Conservation (phyloP, 2,329 filamentous ascomycete species). For the Ophiostoma australiae region DNA sequence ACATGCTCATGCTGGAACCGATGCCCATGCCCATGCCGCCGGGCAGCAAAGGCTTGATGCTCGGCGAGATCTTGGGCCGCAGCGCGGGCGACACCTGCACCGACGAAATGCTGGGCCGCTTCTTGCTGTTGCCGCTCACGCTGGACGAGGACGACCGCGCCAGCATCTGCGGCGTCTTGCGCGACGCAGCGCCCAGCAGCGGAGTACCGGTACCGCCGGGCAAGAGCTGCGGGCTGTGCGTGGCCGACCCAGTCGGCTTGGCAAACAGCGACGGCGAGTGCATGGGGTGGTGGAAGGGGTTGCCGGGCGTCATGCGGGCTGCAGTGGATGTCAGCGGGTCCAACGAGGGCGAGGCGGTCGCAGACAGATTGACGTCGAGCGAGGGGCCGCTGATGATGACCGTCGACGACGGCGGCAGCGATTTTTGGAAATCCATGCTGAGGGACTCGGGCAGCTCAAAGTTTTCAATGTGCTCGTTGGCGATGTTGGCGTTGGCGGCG, state of each 20-base stretch:
- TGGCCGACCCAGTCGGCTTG: conserved; percentile 49
- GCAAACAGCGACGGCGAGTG: conserved; percentile 42
- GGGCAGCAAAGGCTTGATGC: conserved; percentile 84
- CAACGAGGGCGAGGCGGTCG: conserved; percentile 34
- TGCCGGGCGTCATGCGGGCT: conserved; percentile 41
- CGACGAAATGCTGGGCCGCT: conserved; percentile 65
- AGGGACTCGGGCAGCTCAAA: conserved; percentile 70
- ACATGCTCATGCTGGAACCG: conserved; percentile 30
- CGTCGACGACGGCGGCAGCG: conserved; percentile 30
- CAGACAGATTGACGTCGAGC: conserved; percentile 30
- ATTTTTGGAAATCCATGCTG: conserved; percentile 44
- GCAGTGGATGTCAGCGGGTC: background rate
- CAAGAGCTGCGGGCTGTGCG: conserved; percentile 57
- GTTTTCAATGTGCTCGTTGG: conserved; percentile 51
- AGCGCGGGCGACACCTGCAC: conserved; percentile 81
- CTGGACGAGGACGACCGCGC: conserved; percentile 45
- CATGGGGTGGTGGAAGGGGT: conserved; percentile 44
- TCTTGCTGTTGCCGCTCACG: conserved; percentile 56
- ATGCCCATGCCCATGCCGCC: conserved; percentile 30
- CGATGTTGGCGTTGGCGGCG: conserved; percentile 22
- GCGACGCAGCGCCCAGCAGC: conserved; percentile 30
- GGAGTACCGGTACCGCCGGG: conserved; percentile 36
- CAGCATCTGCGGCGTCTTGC: conserved; percentile 53
- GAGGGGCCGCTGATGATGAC: background rate
- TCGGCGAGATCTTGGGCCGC: conserved; percentile 84